Percentiles rank a stretch among this genome's conserved stretches.
Conservation (phyloP, 306 rosid species). For the Bauhinia variegata region DNA sequence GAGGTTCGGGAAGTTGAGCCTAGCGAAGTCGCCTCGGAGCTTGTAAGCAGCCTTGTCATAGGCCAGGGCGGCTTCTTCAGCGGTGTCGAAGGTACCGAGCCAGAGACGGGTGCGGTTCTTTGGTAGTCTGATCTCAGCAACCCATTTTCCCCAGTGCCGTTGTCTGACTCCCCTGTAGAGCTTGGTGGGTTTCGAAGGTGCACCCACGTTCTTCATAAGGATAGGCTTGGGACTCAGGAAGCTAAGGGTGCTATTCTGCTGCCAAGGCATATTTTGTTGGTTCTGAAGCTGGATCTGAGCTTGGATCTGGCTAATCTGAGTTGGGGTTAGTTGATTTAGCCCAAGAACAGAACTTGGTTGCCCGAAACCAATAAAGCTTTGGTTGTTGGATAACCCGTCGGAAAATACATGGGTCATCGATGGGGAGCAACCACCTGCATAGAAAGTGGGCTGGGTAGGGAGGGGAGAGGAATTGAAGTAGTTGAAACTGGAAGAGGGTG, state of each 20-base stretch:
- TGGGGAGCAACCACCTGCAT: conserved; percentile 42
- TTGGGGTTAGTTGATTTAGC: conserved; percentile 61
- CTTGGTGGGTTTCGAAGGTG: conserved; percentile 70
- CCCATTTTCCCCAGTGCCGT: conserved; percentile 99
- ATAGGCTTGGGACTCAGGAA: conserved; percentile 64
- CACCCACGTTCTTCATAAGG: conserved; percentile 70
- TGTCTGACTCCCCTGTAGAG: conserved; percentile 95
- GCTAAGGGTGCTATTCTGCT: conserved; percentile 32
- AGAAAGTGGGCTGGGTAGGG: conserved; percentile 44
- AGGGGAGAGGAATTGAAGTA: conserved; percentile 20
- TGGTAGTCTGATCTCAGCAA: conserved; percentile 94
- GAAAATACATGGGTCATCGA: conserved; percentile 51
- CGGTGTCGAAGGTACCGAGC: conserved; percentile 97
- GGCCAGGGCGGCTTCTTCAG: conserved; percentile 97
- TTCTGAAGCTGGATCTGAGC: conserved; percentile 57
- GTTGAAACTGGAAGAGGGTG: conserved; percentile 29
- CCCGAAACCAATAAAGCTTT: conserved; percentile 45
- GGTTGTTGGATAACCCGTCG: conserved; percentile 46
- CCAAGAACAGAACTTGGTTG: conserved; percentile 53
- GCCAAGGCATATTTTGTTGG: conserved; percentile 33
- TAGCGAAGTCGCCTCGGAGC: conserved; percentile 92
- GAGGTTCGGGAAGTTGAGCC: conserved; percentile 89
- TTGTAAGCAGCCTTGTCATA: conserved; percentile 93
- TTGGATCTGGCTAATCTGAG: conserved; percentile 82
- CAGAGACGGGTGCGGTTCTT: conserved; percentile 93